Percentiles rank a stretch among this genome's conserved stretches.
Evolutionary conservation across 768 basidiomycete genomes (phyloP).

Genomic region (Psilocybe tampanensis): DNA sequence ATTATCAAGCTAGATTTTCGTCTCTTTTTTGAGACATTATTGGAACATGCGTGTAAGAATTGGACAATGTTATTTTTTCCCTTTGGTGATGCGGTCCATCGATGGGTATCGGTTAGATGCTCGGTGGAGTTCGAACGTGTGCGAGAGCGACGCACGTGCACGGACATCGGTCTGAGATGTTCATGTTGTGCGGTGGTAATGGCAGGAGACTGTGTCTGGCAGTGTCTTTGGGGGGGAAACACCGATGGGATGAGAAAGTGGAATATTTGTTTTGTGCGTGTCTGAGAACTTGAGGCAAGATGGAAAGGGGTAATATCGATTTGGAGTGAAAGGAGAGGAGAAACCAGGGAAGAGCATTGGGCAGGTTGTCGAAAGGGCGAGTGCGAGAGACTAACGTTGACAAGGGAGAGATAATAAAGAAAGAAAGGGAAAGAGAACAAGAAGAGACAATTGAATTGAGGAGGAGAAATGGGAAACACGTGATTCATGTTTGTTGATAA

Average conservation of each 20-base stretch:
- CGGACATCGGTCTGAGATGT: background rate
- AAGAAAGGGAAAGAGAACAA: background rate
- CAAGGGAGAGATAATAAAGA: background rate
- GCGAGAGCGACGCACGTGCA: background rate
- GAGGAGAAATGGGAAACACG: background rate
- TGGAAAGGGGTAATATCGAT: background rate
- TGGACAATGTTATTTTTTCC: background rate
- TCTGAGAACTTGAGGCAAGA: background rate
- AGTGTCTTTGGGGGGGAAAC: background rate
- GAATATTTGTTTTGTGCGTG: background rate
- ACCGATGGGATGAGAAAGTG: background rate
- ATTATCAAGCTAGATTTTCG: background rate
- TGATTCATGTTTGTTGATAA: background rate
- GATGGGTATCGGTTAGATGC: background rate
- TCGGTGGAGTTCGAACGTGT: constrained; percentile 1
- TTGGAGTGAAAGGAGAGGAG: background rate
- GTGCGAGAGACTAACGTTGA: background rate
- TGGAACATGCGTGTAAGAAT: too few species aligned
- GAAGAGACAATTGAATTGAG: background rate
- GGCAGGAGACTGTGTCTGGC: background rate
- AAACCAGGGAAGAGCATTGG: background rate
- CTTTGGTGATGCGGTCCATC: background rate
- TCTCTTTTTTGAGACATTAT: too few species aligned
- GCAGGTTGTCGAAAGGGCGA: background rate
- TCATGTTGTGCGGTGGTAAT: background rate